A percentile compares a stretch with the other conserved stretches of the same genome.
Conservation (phyloP, 495 filamentous ascomycete genomes). For the Hypomontagnella submonticulosa region DNA sequence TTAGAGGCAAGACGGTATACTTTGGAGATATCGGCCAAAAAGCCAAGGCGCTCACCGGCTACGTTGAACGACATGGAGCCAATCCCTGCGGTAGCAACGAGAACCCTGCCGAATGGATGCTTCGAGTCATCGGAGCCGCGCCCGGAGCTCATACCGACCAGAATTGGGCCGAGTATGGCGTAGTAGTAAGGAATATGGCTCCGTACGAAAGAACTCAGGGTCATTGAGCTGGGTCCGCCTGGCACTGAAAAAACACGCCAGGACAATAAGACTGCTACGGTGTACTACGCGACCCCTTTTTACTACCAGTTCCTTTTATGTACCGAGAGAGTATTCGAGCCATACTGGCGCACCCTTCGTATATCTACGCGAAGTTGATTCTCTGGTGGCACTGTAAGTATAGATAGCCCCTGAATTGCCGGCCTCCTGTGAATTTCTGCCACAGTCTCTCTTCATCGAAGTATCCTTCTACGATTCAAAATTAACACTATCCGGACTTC, state of each 20-base stretch:
- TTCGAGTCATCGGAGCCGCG: constrained; percentile 90
- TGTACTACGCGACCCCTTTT: constrained; percentile 65
- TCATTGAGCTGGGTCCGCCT: constrained; percentile 59
- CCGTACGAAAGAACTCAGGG: constrained; percentile 74
- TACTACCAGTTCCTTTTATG: constrained; percentile 62
- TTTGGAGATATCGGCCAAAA: constrained; percentile 60
- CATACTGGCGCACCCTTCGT: constrained; percentile 88
- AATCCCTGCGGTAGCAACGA: constrained; percentile 56
- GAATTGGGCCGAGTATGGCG: constrained; percentile 87
- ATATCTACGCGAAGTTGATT: constrained; percentile 78
- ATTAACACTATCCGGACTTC: constrained; percentile 77
- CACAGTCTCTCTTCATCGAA: constrained; percentile 75
- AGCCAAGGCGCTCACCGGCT: constrained; percentile 49
- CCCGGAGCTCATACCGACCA: constrained; percentile 76
- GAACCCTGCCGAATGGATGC: constrained; percentile 81
- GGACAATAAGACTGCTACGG: constrained; percentile 49
- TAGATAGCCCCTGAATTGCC: not conserved
- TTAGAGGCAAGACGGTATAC: constrained; percentile 65
- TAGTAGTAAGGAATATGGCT: constrained; percentile 73
- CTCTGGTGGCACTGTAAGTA: constrained; percentile 62
- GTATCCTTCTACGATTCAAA: constrained; percentile 83
- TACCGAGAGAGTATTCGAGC: constrained; percentile 75
- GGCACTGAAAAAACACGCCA: constrained; percentile 41
- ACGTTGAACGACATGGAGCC: constrained; percentile 64
- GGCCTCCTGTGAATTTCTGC: not conserved